Evolutionary conservation across 768 basidiomycete species (phyloP), one percentile per base, ranked within the genome.

Genomic region (Trametes gibbosa): DNA sequence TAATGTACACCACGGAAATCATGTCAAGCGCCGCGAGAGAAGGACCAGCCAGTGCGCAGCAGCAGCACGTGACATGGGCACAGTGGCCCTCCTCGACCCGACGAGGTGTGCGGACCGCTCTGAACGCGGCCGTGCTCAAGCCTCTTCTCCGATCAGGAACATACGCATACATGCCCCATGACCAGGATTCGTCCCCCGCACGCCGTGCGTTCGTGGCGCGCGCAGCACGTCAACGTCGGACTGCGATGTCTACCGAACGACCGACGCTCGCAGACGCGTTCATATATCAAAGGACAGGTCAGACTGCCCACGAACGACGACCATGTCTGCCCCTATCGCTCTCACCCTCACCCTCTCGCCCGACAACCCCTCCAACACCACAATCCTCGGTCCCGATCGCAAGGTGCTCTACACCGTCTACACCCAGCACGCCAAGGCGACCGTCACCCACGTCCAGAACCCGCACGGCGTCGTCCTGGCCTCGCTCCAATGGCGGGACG

Each of bases 291-390:
- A n/a, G n/a, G n/a, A n/a, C n/a, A n/a, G n/a, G n/a, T n/a, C n/a
- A n/a, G n/a, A n/a, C n/a, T n/a, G n/a, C n/a, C n/a, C n/a, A n/a
- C n/a, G n/a, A n/a, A n/a, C n/a, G n/a, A n/a, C n/a, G 32, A 23
- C 21, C 37, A 64, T 64, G 63, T 57, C 55, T n/a, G 21, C 55
- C 51, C 24, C 50, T 25, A 32, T 52, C 51, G 45, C 60, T 17
- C 65, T 68, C 48, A 67, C 58, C 34, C 73, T 80, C 41, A 67
- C 70, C 19, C 69, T 79, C 51, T 55, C 69, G 34, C 73, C 72
- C 1, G 77, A 79, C 59, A 77, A 79, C 64, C 78, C 77, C 13
- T 73, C 67, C 63, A 79, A 79, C 63, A 74, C 76, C 34, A 72
- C 65, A 39, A 69, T 80, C 62, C 63, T 63, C 41, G 66, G 73